Percentiles rank a stretch among this genome's conserved stretches.
phyloP scores from a whole-genome alignment of 208 protist species.

The Trypanosoma congolense region DNA sequence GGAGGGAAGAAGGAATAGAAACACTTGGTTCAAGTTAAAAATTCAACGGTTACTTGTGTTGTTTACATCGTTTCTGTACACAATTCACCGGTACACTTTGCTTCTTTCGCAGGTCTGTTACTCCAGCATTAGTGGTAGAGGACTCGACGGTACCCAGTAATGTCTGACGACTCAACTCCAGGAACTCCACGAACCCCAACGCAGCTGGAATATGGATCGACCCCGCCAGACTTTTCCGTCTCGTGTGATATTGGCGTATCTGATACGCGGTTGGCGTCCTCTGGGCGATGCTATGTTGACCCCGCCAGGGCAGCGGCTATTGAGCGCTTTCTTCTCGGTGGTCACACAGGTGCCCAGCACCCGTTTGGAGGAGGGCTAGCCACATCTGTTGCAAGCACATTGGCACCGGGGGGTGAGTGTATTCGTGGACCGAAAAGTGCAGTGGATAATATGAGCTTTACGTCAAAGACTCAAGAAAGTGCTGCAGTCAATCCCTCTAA shows the following conservation, averaged over 20 bases:
- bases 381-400: constrained; percentile 15
- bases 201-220: background rate
- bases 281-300: constrained; percentile 12
- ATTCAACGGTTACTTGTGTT: too few species aligned
- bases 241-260: background rate
- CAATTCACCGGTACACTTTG: too few species aligned
- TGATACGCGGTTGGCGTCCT: constrained; percentile 10
- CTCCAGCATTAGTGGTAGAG: background rate
- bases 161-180: background rate
- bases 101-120: too few species aligned
- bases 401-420: constrained; percentile 18
- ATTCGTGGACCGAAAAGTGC: constrained; percentile 20
- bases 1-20: too few species aligned
- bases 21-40: too few species aligned
- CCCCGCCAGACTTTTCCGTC: background rate
- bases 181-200: background rate
- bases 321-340: constrained; percentile 23
- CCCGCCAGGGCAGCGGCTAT: constrained; percentile 10
- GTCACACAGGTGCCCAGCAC: background rate
- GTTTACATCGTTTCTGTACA: too few species aligned
- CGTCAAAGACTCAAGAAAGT: background rate
- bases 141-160: background rate
- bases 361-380: constrained; percentile 2
- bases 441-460: constrained; percentile 21
- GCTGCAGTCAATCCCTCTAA: background rate